Base-by-base conservation (phyloP, 768 basidiomycete species). In the Rhodotorula sphaerocarpa region DNA sequence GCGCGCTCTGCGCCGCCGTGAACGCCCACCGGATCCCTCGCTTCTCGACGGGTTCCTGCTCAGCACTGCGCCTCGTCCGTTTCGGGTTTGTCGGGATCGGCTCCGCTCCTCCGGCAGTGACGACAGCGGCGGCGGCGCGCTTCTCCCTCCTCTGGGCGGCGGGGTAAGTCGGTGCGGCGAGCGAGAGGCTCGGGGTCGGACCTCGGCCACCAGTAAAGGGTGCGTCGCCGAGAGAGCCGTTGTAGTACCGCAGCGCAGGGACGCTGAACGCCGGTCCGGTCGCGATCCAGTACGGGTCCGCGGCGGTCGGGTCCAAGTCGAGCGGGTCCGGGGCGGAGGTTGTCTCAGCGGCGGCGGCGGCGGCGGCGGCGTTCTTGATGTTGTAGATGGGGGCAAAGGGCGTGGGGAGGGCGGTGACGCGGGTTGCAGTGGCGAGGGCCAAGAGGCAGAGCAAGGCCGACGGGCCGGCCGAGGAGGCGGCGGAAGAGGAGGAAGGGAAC, bases 241-340 rank as follows among this genome's bases (percentile, higher is more conserved):
- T 42, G 59, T 20, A 18, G 1, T 28, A 18, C 28, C n/a, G 7
- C 31, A 39, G 10, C 10, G 7, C 42, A 27, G 27, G 58, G 12
- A 54, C 45, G 52, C 44, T 31, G 33, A 42, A 41, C 36, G 36
- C 46, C 23, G 34, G 20, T 14, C 43, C 27, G 18, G 59, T 60
- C 25, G 59, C 39, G 44, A 42, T 23, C 33, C 28, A 60, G 59
- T 53, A 59, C 44, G 59, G 43, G n/a, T 46, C 43, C n/a, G 50
- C n/a, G 34, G n/a, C n/a, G 33, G n/a, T n/a, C n/a, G n/a, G 11
- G n/a, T 10, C 25, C 14, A 18, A 14, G 15, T 23, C 9, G 36
- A 21, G 34, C 9, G 34, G 9, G 36, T 14, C 23, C 15, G 36
- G 39, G 5, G 48, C 18, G 31, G 18, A 30, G 23, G n/a, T 25